Conservation (phyloP, 1,139 yeast species). For the Lodderomyces metapsilosis region DNA sequence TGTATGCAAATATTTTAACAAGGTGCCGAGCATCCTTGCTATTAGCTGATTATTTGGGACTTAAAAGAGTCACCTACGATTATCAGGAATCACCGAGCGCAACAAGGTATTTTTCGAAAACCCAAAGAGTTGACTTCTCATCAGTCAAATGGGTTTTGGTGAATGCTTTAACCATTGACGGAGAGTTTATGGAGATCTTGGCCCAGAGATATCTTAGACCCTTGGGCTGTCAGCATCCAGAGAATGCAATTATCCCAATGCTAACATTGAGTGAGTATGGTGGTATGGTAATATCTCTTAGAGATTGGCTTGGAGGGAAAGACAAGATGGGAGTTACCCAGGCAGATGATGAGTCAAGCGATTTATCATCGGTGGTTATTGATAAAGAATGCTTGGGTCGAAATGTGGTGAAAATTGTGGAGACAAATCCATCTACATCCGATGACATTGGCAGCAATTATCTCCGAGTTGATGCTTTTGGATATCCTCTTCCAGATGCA, state of each 20-base stretch:
- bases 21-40: slow-evolving; percentile 69
- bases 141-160: slow-evolving; percentile 87
- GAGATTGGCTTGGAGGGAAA: slow-evolving; percentile 83
- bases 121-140: slow-evolving; percentile 74
- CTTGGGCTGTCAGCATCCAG: slow-evolving; percentile 76
- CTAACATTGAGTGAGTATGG: slow-evolving; percentile 90
- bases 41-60: slow-evolving; percentile 83
- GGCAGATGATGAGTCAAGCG: slow-evolving; percentile 32
- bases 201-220: slow-evolving; percentile 93
- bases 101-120: slow-evolving; percentile 77
- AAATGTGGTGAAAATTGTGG: slow-evolving; percentile 71
- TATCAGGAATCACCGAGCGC: slow-evolving; percentile 88
- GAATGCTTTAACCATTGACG: slow-evolving; percentile 88
- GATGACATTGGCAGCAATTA: slow-evolving; percentile 50
- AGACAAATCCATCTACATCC: slow-evolving; percentile 56
- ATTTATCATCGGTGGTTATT: slow-evolving; percentile 67
- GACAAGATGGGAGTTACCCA: slow-evolving; percentile 54
- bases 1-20: slow-evolving; percentile 79
- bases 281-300: slow-evolving; percentile 88
- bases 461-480: slow-evolving; percentile 85
- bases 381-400: slow-evolving; percentile 80
- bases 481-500: slow-evolving; percentile 92
- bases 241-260: slow-evolving; percentile 84
- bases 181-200: slow-evolving; percentile 86
- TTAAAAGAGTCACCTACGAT: slow-evolving; percentile 89